Evolutionary conservation across 2,329 filamentous ascomycete genomes (phyloP).

Genomic region (Ceratocystis eucalypticola): DNA sequence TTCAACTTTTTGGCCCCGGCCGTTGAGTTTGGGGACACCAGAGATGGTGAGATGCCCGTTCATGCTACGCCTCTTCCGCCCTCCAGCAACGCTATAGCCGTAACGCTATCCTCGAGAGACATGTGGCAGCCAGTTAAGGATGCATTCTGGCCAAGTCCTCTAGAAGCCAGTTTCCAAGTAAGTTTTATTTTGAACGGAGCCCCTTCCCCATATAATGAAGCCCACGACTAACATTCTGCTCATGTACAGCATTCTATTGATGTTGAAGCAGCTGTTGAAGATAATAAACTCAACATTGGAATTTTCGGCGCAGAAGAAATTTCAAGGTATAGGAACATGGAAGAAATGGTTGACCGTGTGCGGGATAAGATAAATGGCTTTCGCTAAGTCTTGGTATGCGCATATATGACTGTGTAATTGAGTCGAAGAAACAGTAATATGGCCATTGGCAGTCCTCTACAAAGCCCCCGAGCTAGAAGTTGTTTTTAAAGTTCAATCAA

Average conservation of each 20-base stretch:
- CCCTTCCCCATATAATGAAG: not conserved
- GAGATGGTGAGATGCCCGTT: not conserved
- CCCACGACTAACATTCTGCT: not conserved
- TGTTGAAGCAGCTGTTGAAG: conserved; percentile 14
- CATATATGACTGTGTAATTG: too few species aligned
- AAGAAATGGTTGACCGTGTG: not conserved
- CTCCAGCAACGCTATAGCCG: not conserved
- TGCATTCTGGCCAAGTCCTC: not conserved
- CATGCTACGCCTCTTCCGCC: not conserved
- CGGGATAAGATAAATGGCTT: not conserved
- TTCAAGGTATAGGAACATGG: not conserved
- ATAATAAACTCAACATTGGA: conserved; percentile 8
- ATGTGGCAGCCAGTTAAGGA: not conserved
- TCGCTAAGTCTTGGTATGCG: not conserved
- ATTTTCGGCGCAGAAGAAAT: conserved; percentile 12
- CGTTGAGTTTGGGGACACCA: not conserved
- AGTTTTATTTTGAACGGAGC: not conserved
- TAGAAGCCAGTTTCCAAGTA: conserved; percentile 4
- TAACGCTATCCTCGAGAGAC: not conserved
- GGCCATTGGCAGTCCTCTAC: too few species aligned
- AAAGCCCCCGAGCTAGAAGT: too few species aligned
- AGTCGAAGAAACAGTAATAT: too few species aligned
- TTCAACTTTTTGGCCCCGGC: conserved; percentile 10
- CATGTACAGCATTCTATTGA: conserved; percentile 10
- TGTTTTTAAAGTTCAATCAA: too few species aligned